Conservation (phyloP, 2,329 filamentous ascomycete species). For the Fusarium sacchari region DNA sequence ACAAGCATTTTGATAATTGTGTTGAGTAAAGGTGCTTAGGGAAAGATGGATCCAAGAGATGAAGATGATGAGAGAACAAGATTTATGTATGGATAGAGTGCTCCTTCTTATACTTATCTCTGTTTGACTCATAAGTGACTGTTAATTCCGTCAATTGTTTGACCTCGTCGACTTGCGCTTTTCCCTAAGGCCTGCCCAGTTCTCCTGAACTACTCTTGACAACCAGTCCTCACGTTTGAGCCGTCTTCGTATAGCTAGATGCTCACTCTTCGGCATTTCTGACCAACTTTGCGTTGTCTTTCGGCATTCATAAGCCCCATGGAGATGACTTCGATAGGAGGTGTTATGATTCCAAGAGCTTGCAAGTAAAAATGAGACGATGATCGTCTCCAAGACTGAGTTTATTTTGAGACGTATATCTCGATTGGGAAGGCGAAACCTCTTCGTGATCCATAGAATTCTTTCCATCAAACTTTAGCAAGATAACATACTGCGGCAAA, state of each 20-base stretch:
- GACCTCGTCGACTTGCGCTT: no score
- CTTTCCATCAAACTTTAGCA: not conserved
- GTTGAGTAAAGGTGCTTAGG: not conserved
- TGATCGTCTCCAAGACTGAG: not conserved
- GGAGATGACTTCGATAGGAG: not conserved
- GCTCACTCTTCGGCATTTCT: not conserved
- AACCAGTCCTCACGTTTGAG: not conserved
- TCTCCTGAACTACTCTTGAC: no score
- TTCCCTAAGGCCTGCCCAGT: not conserved
- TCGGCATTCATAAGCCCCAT: not conserved
- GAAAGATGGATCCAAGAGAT: not conserved
- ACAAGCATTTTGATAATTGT: not conserved
- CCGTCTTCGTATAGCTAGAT: not conserved
- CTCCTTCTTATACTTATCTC: not conserved
- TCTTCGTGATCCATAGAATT: fast-evolving
- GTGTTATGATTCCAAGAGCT: not conserved
- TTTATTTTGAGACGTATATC: not conserved
- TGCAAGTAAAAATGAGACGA: not conserved
- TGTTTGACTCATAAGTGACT: no score
- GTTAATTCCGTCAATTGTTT: no score
- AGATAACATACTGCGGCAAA: not conserved
- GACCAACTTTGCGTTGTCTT: not conserved
- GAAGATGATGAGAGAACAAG: no score
- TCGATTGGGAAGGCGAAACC: not conserved
- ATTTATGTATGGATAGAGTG: fast-evolving